A percentile compares a stretch with the other conserved stretches of the same genome.
Evolutionary conservation across 176 grass and related monocot genomes (phyloP).

Genomic region (Tillandsia fasciculata): DNA sequence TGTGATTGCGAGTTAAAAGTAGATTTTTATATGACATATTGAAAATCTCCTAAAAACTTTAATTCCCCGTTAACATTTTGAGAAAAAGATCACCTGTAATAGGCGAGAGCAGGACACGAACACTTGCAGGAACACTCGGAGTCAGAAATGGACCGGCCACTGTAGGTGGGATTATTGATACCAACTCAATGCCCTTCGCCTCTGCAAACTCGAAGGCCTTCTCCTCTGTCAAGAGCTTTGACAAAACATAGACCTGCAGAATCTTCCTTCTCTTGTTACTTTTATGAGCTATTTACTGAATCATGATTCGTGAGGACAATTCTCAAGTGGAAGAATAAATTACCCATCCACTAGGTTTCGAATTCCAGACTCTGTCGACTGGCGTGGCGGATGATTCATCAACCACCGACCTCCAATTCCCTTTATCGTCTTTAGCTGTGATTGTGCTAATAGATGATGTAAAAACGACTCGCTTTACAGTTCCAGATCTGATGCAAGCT

Average conservation of each 20-base stretch:
- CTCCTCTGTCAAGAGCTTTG: conserved; percentile 65
- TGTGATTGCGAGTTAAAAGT: too few relatives aligned
- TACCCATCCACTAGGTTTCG: conserved; percentile 76
- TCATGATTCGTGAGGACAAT: background rate
- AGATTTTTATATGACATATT: too few relatives aligned
- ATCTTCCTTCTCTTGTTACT: too few relatives aligned
- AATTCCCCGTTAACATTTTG: background rate
- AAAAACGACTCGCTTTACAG: conserved; percentile 55
- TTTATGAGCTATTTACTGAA: background rate
- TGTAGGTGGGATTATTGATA: conserved; percentile 55
- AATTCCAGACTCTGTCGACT: conserved; percentile 41
- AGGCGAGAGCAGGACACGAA: conserved; percentile 66
- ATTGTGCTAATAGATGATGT: conserved; percentile 86
- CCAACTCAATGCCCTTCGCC: conserved; percentile 51
- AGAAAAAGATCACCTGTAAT: conserved; percentile 32
- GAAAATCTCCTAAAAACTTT: too few relatives aligned
- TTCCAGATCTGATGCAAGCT: conserved; percentile 46
- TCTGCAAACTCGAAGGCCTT: conserved; percentile 55
- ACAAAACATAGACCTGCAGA: conserved; percentile 62
- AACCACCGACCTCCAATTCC: conserved; percentile 28
- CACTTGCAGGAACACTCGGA: conserved; percentile 55
- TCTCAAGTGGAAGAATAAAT: background rate
- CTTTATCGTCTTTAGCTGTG: conserved; percentile 22
- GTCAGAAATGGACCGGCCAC: conserved; percentile 74
- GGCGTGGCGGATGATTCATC: conserved; percentile 55